phyloP scores from a whole-genome alignment of 768 basidiomycete genomes.

The Dioszegia aurantiaca region DNA sequence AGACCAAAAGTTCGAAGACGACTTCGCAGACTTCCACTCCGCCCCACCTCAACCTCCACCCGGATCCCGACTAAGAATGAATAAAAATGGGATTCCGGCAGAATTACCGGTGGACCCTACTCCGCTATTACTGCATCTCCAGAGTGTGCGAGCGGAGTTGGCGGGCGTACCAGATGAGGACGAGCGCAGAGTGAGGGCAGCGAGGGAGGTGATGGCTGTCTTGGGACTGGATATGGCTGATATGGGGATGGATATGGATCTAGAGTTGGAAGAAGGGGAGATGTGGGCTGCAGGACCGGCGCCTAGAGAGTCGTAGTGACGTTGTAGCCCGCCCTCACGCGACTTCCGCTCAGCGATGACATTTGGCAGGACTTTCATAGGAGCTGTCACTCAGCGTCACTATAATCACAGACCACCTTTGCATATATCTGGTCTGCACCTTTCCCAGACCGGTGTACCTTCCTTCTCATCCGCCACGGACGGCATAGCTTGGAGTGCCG shows the following conservation, averaged over 20 bases:
- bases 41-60: conserved; percentile 19
- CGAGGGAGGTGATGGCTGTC: conserved; percentile 35
- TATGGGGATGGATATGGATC: conserved; percentile 13
- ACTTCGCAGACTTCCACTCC: conserved; percentile 36
- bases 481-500: too few species aligned
- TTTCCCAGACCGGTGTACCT: too few species aligned
- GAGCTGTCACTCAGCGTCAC: too few species aligned
- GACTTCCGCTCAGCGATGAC: too few species aligned
- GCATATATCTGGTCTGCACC: too few species aligned
- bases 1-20: conserved; percentile 31
- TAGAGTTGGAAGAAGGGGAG: background rate
- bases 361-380: too few species aligned
- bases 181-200: conserved; percentile 37
- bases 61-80: conserved; percentile 1
- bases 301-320: background rate
- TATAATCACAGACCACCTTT: too few species aligned
- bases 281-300: background rate
- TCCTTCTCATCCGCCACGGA: too few species aligned
- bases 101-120: conserved; percentile 37
- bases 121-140: conserved; percentile 40
- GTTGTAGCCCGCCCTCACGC: too few species aligned
- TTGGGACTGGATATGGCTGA: conserved; percentile 25
- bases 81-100: conserved; percentile 9
- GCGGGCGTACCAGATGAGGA: conserved; percentile 32
- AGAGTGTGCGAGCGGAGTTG: conserved; percentile 38